Conservation (phyloP, 163 green algal species). For the Coccomyxa subellipsoidea region DNA sequence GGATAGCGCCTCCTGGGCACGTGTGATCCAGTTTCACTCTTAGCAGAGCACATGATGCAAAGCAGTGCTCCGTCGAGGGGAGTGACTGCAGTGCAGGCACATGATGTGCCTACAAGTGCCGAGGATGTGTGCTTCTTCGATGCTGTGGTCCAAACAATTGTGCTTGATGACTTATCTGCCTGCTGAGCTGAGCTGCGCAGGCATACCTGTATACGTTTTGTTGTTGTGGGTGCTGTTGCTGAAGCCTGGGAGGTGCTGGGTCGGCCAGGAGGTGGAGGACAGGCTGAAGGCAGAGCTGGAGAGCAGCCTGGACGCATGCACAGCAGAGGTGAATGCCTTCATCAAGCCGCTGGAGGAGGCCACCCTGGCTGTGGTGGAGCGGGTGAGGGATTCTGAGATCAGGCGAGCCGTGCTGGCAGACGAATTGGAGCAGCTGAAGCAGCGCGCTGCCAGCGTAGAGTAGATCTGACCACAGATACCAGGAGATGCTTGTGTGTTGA, state of each 20-base stretch:
- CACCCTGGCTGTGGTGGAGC: constrained; percentile 37
- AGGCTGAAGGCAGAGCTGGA: constrained; percentile 53
- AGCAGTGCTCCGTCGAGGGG: not conserved
- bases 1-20: not conserved
- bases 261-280: constrained; percentile 43
- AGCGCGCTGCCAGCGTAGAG: constrained; percentile 40
- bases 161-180: no score
- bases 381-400: constrained; percentile 36
- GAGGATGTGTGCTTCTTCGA: no score
- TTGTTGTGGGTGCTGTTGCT: not conserved
- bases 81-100: not conserved
- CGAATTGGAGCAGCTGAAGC: constrained; percentile 40
- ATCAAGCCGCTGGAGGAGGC: constrained; percentile 40
- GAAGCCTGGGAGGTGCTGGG: not conserved
- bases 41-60: not conserved
- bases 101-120: no score
- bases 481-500: no score
- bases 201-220: no score
- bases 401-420: constrained; percentile 19
- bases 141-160: no score
- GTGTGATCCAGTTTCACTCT: not conserved
- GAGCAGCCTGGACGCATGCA: constrained; percentile 23
- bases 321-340: constrained; percentile 29
- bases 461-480: no score
- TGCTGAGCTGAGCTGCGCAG: not conserved